A percentile compares a stretch with the other conserved stretches of the same genome.
These are phyloP conservation scores for Aspergillus sp. DNA, from an alignment of 2,329 filamentous ascomycete genomes.

Conservation along the genomic window DNA sequence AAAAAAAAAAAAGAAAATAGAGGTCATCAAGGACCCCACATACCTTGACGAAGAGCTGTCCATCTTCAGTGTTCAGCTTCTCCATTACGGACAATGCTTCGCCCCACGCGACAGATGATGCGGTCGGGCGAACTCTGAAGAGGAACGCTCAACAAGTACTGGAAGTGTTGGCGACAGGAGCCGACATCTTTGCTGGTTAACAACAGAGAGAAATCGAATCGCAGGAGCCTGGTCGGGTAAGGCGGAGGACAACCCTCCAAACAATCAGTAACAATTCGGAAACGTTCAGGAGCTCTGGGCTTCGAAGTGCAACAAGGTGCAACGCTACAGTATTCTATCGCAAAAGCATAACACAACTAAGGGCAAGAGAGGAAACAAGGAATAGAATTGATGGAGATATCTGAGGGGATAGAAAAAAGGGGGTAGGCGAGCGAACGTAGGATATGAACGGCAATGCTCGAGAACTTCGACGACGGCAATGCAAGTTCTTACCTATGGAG, in stretches of 20 bases:
- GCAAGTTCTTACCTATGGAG: constrained; percentile 9
- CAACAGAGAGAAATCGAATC: constrained; percentile 10
- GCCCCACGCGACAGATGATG: constrained; percentile 31
- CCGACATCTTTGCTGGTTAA: constrained; percentile 35
- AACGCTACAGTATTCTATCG: background rate
- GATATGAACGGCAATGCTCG: constrained; percentile 10
- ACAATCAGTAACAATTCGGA: constrained; percentile 9
- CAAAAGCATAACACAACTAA: background rate
- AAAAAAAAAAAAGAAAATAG: constrained; percentile 1
- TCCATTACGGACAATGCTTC: constrained; percentile 42
- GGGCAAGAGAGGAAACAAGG: background rate
- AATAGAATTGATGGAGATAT: constrained; percentile 5
- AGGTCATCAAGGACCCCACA: constrained; percentile 12
- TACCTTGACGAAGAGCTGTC: constrained; percentile 51
- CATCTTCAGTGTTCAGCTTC: constrained; percentile 51
- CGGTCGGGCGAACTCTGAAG: constrained; percentile 36
- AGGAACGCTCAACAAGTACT: constrained; percentile 35
- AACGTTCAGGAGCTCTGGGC: background rate
- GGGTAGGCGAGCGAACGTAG: background rate
- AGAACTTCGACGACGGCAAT: constrained; percentile 14
- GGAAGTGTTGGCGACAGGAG: constrained; percentile 23
- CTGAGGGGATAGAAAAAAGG: background rate
- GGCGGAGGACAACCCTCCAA: background rate
- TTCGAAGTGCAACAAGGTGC: background rate
- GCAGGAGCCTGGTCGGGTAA: constrained; percentile 21